Percentiles rank a stretch among this genome's conserved stretches.
These are phyloP conservation scores for Aspergillus sp. DNA, from an alignment of 2,329 filamentous ascomycete species.

Conservation along the genomic window DNA sequence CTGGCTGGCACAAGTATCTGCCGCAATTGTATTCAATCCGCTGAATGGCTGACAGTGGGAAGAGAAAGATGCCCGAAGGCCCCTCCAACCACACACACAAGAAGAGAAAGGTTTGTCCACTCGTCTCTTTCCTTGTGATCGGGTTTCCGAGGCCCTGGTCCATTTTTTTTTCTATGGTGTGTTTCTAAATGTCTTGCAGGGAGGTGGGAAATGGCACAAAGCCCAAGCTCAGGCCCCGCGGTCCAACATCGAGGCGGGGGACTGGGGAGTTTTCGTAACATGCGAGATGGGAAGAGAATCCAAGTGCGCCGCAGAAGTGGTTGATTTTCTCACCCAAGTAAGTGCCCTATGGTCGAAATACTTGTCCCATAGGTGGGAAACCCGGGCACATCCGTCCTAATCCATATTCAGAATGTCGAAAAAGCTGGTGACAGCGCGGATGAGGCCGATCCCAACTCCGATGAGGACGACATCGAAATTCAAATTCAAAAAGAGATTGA, in stretches of 20 bases:
- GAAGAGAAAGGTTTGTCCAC: conserved; percentile 38
- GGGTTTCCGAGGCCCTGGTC: neutral
- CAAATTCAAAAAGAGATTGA: conserved; percentile 64
- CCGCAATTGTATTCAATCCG: conserved; percentile 1
- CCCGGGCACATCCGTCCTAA: neutral
- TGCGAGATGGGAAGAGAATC: conserved; percentile 65
- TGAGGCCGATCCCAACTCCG: conserved; percentile 34
- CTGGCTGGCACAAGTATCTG: neutral
- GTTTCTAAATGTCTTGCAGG: conserved; percentile 27
- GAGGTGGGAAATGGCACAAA: conserved; percentile 37
- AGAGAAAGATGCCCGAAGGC: conserved; percentile 37
- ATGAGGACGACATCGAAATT: conserved; percentile 61
- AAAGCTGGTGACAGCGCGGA: conserved; percentile 23
- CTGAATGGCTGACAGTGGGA: conserved; percentile 34
- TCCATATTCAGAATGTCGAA: conserved; percentile 24
- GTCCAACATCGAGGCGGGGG: conserved; percentile 50
- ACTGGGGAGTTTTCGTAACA: conserved; percentile 66
- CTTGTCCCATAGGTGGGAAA: neutral
- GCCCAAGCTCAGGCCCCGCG: conserved; percentile 24
- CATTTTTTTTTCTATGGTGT: neutral
- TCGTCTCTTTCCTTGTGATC: neutral
- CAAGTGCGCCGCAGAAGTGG: conserved; percentile 62
- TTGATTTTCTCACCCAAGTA: conserved; percentile 62
- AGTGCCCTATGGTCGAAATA: conserved; percentile 22
- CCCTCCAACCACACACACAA: conserved; percentile 32